A percentile compares a stretch with the other conserved stretches of the same genome.
Conservation (phyloP, 495 filamentous ascomycete species). For the Monascus purpureus region DNA sequence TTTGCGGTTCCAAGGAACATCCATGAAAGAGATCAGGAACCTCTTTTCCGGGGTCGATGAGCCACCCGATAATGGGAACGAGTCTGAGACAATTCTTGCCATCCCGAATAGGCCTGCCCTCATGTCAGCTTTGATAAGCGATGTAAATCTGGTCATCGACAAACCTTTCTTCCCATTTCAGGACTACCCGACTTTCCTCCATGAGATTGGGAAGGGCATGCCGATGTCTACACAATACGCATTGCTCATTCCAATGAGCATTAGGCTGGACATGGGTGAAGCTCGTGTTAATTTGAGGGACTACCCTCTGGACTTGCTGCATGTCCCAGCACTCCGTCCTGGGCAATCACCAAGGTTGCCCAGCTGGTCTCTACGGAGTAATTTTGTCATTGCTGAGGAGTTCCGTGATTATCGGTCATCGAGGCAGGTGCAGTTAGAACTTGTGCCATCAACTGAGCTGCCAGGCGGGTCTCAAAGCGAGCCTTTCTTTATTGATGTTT, state of each 20-base stretch:
- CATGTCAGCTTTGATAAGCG: slow-evolving; percentile 66
- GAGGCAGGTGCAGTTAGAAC: slow-evolving; percentile 65
- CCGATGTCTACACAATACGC: slow-evolving; percentile 81
- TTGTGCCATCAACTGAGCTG: slow-evolving; percentile 57
- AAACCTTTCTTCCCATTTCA: slow-evolving; percentile 81
- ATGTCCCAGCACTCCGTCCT: slow-evolving; percentile 70
- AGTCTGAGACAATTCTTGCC: slow-evolving; percentile 72
- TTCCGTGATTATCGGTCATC: slow-evolving; percentile 64
- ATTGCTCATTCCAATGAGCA: slow-evolving; percentile 75
- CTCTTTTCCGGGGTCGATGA: slow-evolving; percentile 78
- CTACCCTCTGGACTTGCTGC: slow-evolving; percentile 84
- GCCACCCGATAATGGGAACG: slow-evolving; percentile 62
- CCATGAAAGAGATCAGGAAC: slow-evolving; percentile 65
- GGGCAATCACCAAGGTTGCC: slow-evolving; percentile 70
- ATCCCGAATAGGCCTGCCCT: slow-evolving; percentile 78
- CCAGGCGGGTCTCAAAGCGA: slow-evolving; percentile 21
- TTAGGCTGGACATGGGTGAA: slow-evolving; percentile 86
- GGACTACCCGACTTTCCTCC: slow-evolving; percentile 68
- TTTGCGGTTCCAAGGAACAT: slow-evolving; percentile 50
- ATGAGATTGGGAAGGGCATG: slow-evolving; percentile 90
- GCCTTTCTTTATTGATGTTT: slow-evolving; percentile 71
- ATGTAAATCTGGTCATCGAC: slow-evolving; percentile 75
- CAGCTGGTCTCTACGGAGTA: slow-evolving; percentile 69
- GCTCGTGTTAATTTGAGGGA: slow-evolving; percentile 72
- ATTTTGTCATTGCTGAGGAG: slow-evolving; percentile 97